Evolutionary conservation across 2,329 filamentous ascomycete genomes (phyloP).

Genomic region (Claviceps sp.): DNA sequence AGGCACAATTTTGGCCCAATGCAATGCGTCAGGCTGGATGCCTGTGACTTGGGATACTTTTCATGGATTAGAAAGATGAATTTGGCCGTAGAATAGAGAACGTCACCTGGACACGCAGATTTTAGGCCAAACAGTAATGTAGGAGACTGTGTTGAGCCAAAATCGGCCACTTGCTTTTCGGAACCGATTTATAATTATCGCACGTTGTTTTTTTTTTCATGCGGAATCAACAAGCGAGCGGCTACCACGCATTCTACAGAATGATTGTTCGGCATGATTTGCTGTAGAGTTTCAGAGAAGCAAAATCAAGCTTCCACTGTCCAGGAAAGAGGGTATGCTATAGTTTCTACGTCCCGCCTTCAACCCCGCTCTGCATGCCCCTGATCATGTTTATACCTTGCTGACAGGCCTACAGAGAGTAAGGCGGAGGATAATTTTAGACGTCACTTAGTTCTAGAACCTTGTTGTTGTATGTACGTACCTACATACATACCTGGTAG

Average conservation of each 20-base stretch:
- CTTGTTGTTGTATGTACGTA: no score
- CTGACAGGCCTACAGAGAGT: conserved; percentile 44
- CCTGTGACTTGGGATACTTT: no score
- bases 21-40: no score
- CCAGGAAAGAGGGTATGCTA: not conserved
- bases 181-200: conserved; percentile 26
- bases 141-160: conserved; percentile 31
- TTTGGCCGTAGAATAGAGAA: no score
- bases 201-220: conserved; percentile 10
- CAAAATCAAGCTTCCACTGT: not conserved
- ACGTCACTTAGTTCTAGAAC: no score
- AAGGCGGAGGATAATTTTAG: conserved; percentile 23
- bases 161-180: conserved; percentile 34
- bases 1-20: no score
- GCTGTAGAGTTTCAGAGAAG: not conserved
- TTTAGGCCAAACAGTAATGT: conserved; percentile 10
- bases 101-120: no score
- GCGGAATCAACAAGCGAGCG: not conserved
- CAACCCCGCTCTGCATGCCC: conserved; percentile 44
- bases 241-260: not conserved
- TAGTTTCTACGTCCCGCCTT: conserved; percentile 34
- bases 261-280: no score
- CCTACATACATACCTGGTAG: conserved; percentile 30
- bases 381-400: conserved; percentile 20
- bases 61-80: no score